Percentiles rank a stretch among this genome's conserved stretches.
Evolutionary conservation across 345 rosid species (phyloP).

Genomic region (Euphorbia pulcherrima): DNA sequence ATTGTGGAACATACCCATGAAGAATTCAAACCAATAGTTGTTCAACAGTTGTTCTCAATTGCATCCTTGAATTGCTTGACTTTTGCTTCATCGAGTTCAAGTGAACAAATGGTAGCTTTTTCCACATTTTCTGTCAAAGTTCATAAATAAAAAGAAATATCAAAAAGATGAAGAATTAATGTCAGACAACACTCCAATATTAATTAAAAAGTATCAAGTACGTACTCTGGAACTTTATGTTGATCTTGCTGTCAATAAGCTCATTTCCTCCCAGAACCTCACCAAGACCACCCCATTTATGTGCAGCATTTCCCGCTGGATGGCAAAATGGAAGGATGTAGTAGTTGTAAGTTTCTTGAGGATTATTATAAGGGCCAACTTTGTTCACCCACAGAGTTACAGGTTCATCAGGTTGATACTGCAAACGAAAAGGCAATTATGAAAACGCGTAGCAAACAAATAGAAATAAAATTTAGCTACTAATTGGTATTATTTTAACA

Average conservation of each 20-base stretch:
- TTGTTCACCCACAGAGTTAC: slow-evolving; percentile 98
- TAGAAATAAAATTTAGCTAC: neutral
- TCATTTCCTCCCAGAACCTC: slow-evolving; percentile 99
- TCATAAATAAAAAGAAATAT: neutral
- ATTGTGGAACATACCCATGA: slow-evolving; percentile 69
- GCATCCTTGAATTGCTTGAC: slow-evolving; percentile 85
- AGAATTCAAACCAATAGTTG: slow-evolving; percentile 89
- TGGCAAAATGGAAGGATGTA: slow-evolving; percentile 97
- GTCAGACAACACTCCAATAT: neutral
- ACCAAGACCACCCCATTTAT: slow-evolving; percentile 99
- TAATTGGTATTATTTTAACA: neutral
- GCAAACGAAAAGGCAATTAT: slow-evolving; percentile 14
- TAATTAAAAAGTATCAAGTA: slow-evolving; percentile 14
- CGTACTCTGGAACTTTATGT: slow-evolving; percentile 81
- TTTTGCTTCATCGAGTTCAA: slow-evolving; percentile 59
- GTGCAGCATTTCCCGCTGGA: slow-evolving; percentile 53
- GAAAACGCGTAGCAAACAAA: neutral
- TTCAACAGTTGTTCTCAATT: slow-evolving; percentile 78
- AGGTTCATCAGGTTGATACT: slow-evolving; percentile 77
- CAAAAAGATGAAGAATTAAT: slow-evolving; percentile 8
- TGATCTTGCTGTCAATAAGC: slow-evolving; percentile 87
- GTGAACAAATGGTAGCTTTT: slow-evolving; percentile 50
- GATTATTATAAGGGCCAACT: slow-evolving; percentile 98
- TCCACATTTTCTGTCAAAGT: slow-evolving; percentile 55
- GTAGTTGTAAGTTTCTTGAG: slow-evolving; percentile 98